Percentiles rank a stretch among this genome's conserved stretches.
Conservation (phyloP, 805 yeast species). For the Kuraishia capsulata region DNA sequence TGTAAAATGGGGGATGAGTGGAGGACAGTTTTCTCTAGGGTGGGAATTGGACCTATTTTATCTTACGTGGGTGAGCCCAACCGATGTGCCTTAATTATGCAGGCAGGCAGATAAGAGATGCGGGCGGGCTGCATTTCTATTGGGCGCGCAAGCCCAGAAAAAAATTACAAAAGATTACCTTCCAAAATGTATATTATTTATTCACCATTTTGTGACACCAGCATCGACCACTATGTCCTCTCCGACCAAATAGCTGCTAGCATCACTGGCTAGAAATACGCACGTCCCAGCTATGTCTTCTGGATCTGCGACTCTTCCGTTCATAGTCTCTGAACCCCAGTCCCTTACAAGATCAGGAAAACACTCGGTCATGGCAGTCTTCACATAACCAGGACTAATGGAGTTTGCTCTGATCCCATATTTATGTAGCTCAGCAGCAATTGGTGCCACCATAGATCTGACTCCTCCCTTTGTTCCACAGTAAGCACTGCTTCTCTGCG, state of each 20-base stretch:
- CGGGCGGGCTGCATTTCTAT: no score
- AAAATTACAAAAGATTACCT: no score
- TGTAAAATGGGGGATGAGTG: neutral
- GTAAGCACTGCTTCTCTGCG: slow-evolving; percentile 4
- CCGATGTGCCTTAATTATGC: no score
- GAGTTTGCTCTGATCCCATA: slow-evolving; percentile 50
- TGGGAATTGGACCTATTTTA: no score
- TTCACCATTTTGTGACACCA: neutral
- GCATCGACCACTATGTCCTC: slow-evolving; percentile 28
- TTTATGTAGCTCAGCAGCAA: slow-evolving; percentile 4
- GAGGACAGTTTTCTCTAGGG: no score
- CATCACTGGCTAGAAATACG: slow-evolving; percentile 29
- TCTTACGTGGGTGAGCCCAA: no score
- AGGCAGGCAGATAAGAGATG: no score
- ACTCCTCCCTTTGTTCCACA: slow-evolving; percentile 5
- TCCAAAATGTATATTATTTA: no score
- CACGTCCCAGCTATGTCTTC: slow-evolving; percentile 31
- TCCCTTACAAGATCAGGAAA: slow-evolving; percentile 32
- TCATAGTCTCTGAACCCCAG: slow-evolving; percentile 3
- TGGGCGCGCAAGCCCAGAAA: no score
- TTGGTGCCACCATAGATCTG: slow-evolving; percentile 5
- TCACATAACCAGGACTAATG: slow-evolving; percentile 81
- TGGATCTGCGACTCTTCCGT: slow-evolving; percentile 29
- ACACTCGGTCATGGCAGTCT: slow-evolving; percentile 53
- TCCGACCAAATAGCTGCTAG: slow-evolving; percentile 29